Evolutionary conservation across 768 basidiomycete species (phyloP).

Genomic region (Collybia sordida): DNA sequence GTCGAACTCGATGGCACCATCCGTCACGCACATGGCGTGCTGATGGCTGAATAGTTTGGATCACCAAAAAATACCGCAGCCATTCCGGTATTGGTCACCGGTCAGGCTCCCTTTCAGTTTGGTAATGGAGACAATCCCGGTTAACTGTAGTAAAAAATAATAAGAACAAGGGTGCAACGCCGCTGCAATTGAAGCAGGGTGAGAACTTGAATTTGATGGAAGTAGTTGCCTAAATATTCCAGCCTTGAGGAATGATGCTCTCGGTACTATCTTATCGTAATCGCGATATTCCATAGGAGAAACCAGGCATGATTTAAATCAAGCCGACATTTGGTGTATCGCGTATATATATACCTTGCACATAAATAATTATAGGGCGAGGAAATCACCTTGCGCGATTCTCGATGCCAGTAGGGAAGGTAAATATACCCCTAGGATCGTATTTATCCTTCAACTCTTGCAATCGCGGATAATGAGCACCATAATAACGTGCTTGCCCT

Average conservation of each 20-base stretch:
- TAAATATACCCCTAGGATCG: constrained; percentile 22
- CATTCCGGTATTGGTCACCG: constrained; percentile 9
- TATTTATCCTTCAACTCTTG: constrained; percentile 25
- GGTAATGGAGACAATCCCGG: background rate
- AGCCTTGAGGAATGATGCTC: too few species aligned
- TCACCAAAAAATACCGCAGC: constrained; percentile 18
- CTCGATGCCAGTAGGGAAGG: constrained; percentile 20
- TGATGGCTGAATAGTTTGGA: constrained; percentile 13
- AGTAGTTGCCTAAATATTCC: too few species aligned
- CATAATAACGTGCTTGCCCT: constrained; percentile 39
- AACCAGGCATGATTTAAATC: too few species aligned
- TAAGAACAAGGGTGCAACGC: too few species aligned
- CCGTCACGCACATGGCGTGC: constrained; percentile 12
- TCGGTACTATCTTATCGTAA: too few species aligned
- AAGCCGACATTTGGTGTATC: too few species aligned
- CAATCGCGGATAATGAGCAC: constrained; percentile 25
- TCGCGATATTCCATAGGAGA: too few species aligned
- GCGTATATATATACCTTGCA: too few species aligned
- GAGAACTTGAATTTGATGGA: too few species aligned
- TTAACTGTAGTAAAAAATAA: background rate
- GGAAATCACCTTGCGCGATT: too few species aligned
- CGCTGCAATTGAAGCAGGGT: too few species aligned
- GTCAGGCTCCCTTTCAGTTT: constrained; percentile 10
- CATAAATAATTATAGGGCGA: too few species aligned
- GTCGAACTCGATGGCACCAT: background rate